Base-by-base conservation (phyloP, 192 early-diverging fungal genomes). In the Phycomyces blakesleeanus region DNA sequence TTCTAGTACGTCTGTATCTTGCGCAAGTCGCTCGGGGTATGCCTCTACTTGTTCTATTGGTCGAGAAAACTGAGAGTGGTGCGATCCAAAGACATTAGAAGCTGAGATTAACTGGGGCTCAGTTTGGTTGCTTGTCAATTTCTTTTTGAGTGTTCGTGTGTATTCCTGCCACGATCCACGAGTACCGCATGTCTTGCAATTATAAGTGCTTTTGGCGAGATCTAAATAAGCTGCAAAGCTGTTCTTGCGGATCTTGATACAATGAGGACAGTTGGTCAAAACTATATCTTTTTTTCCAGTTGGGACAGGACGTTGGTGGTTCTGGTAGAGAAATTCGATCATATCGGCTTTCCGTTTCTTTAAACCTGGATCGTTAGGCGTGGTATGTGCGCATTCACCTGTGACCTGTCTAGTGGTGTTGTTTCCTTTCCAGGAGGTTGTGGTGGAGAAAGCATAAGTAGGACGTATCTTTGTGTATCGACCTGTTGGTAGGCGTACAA, bases 121-220 rank as follows among this genome's bases (percentile, higher is more conserved):
- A 47, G 12, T 38, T 24, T 50, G 41, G 21, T 59, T 16, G 55
- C 29, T 20, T 64, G 58, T 14, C 71, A 72, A 21, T 69, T 81
- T 38, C 68, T 74, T 66, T 71, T 77, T 26, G 68, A 75, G 22
- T 71, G 27, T 64, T 53, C 50, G 62, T 1, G 75, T 39, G 44
- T 85, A 88, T 24, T 85, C 82, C 5, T 76, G 69, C 83, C 85
- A 88, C 11, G 68, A 47, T 0, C 87, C 85, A 44, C 81, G 74
- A 44, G 72, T 72, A 59, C 76, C 70, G 66, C 87, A 88, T 22
- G 68, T 74, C 1, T 76, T 76, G 55, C 87, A 88, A 39, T 78
- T 66, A 75, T 81, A 88, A 14, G 62, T 64, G 5, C 87, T 85
- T 1, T 77, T 81, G 34, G 64, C 50, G 15, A 78, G 70, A 47